phyloP scores from a whole-genome alignment of 2,329 filamentous ascomycete genomes.

The Xylariaceae sp. region DNA sequence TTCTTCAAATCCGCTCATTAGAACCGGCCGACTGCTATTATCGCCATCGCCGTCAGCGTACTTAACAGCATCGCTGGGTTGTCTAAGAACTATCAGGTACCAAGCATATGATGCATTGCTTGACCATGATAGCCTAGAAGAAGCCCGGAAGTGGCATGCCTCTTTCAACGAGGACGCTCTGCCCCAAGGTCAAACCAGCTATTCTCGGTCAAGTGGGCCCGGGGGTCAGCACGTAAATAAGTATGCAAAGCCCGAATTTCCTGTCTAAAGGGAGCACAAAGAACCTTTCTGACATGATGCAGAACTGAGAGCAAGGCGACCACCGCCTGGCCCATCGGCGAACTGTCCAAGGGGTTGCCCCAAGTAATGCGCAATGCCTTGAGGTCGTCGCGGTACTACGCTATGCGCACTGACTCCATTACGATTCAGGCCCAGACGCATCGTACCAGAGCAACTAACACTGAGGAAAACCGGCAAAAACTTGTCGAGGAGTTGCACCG shows the following conservation, averaged over 20 bases:
- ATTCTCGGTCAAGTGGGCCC: constrained; percentile 56
- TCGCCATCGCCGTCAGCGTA: neutral
- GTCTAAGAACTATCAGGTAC: constrained; percentile 27
- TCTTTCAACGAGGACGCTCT: constrained; percentile 42
- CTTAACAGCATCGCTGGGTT: constrained; percentile 1
- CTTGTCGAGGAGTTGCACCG: constrained; percentile 45
- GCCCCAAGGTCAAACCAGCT: constrained; percentile 50
- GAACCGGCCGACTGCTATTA: neutral
- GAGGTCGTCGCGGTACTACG: constrained; percentile 53
- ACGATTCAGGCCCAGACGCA: constrained; percentile 53
- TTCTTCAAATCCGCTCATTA: constrained; percentile 5
- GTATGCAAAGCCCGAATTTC: constrained; percentile 36
- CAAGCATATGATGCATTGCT: constrained; percentile 47
- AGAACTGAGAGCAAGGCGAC: constrained; percentile 59
- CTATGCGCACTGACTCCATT: constrained; percentile 47
- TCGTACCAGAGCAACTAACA: constrained; percentile 49
- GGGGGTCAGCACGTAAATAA: constrained; percentile 62
- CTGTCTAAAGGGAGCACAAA: neutral
- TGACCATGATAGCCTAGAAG: constrained; percentile 47
- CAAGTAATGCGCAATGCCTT: constrained; percentile 45
- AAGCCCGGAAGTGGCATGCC: constrained; percentile 50
- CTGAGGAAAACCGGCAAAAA: constrained; percentile 50
- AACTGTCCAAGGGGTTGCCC: constrained; percentile 45
- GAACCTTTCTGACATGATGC: constrained; percentile 1
- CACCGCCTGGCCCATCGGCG: constrained; percentile 47